These are phyloP conservation scores for Phytophthora podocarpi DNA, from an alignment of 352 stramenopile species.

Conservation along the genomic window DNA sequence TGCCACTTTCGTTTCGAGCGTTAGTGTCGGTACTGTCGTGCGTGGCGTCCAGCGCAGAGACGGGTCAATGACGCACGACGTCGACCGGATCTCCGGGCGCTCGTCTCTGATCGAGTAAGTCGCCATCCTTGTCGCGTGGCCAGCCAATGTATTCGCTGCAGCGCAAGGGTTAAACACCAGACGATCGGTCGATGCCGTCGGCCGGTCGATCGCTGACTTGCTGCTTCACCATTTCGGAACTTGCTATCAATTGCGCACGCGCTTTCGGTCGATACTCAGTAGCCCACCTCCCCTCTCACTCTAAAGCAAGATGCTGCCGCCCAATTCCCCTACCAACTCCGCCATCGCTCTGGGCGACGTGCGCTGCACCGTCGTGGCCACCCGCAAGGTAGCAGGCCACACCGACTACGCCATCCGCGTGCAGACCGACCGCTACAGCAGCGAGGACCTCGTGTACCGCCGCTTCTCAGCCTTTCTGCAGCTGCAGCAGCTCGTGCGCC, in stretches of 20 bases:
- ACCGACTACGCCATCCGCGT: conserved; percentile 89
- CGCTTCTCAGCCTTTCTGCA: conserved; percentile 88
- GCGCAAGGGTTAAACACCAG: conserved; percentile 25
- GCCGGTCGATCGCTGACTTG: background rate
- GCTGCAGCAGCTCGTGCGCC: conserved; percentile 73
- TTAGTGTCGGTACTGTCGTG: conserved; percentile 30
- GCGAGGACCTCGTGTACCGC: conserved; percentile 76
- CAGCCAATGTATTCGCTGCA: conserved; percentile 28
- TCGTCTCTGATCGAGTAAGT: conserved; percentile 23
- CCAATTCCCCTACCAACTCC: conserved; percentile 21
- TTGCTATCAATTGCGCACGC: conserved; percentile 20
- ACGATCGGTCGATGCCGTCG: conserved; percentile 24
- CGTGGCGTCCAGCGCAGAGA: conserved; percentile 27
- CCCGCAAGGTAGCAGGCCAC: conserved; percentile 74
- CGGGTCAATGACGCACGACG: conserved; percentile 30
- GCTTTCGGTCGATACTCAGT: background rate
- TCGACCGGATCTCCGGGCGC: conserved; percentile 29
- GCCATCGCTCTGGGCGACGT: conserved; percentile 56
- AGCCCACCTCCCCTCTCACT: background rate
- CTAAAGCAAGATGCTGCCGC: conserved; percentile 38
- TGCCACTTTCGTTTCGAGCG: conserved; percentile 19
- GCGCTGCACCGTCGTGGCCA: conserved; percentile 70
- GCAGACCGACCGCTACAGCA: conserved; percentile 60
- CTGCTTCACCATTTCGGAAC: conserved; percentile 31
- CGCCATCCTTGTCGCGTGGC: conserved; percentile 37